These are phyloP conservation scores for Annulohypoxylon maeteangense DNA, from an alignment of 495 filamentous ascomycete genomes.

Conservation along the genomic window DNA sequence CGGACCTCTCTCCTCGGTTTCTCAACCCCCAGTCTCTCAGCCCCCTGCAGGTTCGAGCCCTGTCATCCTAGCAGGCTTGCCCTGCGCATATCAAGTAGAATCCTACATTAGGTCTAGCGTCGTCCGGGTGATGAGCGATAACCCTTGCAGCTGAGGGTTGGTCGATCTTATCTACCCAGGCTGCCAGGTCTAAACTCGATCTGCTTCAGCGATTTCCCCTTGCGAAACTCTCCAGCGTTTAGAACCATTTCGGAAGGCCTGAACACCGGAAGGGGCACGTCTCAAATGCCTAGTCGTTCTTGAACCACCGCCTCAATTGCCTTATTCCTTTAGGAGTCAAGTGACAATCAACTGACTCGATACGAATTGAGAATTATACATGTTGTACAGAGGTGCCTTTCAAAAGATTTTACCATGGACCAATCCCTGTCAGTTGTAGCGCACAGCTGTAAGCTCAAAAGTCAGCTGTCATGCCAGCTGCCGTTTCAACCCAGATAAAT, in stretches of 20 bases:
- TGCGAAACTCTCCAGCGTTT: slow-evolving; percentile 42
- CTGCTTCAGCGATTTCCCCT: slow-evolving; percentile 34
- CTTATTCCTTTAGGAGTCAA: slow-evolving; percentile 1
- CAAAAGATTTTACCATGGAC: no score
- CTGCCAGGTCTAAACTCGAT: slow-evolving; percentile 29
- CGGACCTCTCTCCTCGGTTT: slow-evolving; percentile 28
- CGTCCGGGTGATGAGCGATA: slow-evolving; percentile 31
- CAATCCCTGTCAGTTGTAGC: slow-evolving; percentile 7
- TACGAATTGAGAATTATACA: neutral
- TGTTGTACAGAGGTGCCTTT: no score
- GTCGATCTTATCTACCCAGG: slow-evolving; percentile 32
- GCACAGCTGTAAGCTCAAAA: no score
- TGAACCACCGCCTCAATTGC: slow-evolving; percentile 21
- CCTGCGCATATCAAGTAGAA: slow-evolving; percentile 10
- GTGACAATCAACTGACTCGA: neutral
- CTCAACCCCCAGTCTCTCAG: neutral
- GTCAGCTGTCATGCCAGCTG: no score
- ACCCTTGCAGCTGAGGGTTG: slow-evolving; percentile 21
- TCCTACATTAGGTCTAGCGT: slow-evolving; percentile 29
- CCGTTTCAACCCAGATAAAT: no score
- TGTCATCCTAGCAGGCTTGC: neutral
- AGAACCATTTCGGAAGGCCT: slow-evolving; percentile 27
- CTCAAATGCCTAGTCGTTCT: slow-evolving; percentile 17
- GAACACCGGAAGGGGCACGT: slow-evolving; percentile 27
- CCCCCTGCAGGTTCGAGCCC: slow-evolving; percentile 21